Conservation (phyloP, 805 yeast species). For the Cyberlindnera japonica region DNA sequence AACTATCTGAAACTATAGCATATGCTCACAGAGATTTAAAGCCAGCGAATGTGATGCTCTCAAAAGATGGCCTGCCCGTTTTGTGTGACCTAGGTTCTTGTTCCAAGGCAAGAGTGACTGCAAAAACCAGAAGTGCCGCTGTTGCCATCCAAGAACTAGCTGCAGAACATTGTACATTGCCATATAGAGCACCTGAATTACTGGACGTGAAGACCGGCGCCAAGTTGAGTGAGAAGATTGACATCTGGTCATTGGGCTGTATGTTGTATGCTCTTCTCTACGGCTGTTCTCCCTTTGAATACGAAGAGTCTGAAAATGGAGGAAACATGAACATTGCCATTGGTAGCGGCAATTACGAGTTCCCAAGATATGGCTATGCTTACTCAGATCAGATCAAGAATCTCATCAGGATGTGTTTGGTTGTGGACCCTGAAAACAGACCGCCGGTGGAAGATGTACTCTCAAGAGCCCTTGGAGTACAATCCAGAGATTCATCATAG, state of each 20-base stretch:
- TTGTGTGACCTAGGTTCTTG: slow-evolving; percentile 84
- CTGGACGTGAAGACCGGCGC: slow-evolving; percentile 68
- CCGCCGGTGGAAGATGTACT: slow-evolving; percentile 63
- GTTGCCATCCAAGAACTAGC: slow-evolving; percentile 75
- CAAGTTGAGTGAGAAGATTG: slow-evolving; percentile 68
- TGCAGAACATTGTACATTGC: slow-evolving; percentile 79
- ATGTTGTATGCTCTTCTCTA: slow-evolving; percentile 73
- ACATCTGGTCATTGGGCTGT: slow-evolving; percentile 92
- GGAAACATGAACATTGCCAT: slow-evolving; percentile 79
- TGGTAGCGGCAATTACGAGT: slow-evolving; percentile 46
- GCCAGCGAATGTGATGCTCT: slow-evolving; percentile 84
- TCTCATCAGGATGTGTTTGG: slow-evolving; percentile 58
- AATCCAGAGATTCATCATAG: slow-evolving; percentile 19
- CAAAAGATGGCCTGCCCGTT: slow-evolving; percentile 71
- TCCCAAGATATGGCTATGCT: slow-evolving; percentile 25
- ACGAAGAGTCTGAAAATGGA: slow-evolving; percentile 75
- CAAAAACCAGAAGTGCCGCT: slow-evolving; percentile 65
- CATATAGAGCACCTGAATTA: slow-evolving; percentile 89
- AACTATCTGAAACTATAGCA: slow-evolving; percentile 54
- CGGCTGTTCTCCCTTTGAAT: slow-evolving; percentile 82
- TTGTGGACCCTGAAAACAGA: slow-evolving; percentile 55
- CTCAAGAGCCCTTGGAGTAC: slow-evolving; percentile 43
- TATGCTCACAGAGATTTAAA: slow-evolving; percentile 86
- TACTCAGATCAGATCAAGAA: slow-evolving; percentile 56
- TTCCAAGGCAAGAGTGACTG: slow-evolving; percentile 51